phyloP scores from a whole-genome alignment of 2,329 filamentous ascomycete genomes.

The Neocucurbitaria cava region DNA sequence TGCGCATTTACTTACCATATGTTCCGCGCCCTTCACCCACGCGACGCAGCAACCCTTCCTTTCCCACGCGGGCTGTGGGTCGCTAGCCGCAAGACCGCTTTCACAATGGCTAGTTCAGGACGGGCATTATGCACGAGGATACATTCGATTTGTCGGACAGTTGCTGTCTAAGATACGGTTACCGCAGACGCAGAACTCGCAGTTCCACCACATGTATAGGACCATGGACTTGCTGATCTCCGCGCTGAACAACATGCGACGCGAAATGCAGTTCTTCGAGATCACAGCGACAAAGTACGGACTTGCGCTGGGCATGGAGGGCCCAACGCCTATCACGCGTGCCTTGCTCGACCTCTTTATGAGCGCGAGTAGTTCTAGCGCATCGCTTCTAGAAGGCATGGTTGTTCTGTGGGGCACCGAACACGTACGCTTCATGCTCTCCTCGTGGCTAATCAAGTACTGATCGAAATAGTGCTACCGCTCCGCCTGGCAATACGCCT shows the following conservation, averaged over 20 bases:
- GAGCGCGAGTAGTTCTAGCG: slow-evolving; percentile 59
- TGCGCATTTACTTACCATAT: slow-evolving; percentile 61
- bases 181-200: slow-evolving; percentile 53
- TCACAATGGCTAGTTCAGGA: slow-evolving; percentile 76
- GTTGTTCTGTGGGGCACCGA: slow-evolving; percentile 82
- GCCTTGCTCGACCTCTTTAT: slow-evolving; percentile 67
- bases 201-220: slow-evolving; percentile 60
- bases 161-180: slow-evolving; percentile 68
- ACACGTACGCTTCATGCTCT: slow-evolving; percentile 50
- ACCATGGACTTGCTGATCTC: slow-evolving; percentile 69
- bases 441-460: no score
- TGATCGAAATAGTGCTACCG: slow-evolving; percentile 52
- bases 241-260: slow-evolving; percentile 70
- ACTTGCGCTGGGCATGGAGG: slow-evolving; percentile 58
- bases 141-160: slow-evolving; percentile 71
- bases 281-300: slow-evolving; percentile 67
- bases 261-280: slow-evolving; percentile 73
- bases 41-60: slow-evolving; percentile 74
- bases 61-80: slow-evolving; percentile 67
- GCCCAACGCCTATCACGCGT: slow-evolving; percentile 58
- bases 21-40: slow-evolving; percentile 55
- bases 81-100: slow-evolving; percentile 62
- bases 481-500: slow-evolving; percentile 57
- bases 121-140: slow-evolving; percentile 73
- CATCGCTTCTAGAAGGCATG: slow-evolving; percentile 69